Base-by-base conservation (phyloP, 2,329 filamentous ascomycete genomes). In the Paecilomyces niveus region DNA sequence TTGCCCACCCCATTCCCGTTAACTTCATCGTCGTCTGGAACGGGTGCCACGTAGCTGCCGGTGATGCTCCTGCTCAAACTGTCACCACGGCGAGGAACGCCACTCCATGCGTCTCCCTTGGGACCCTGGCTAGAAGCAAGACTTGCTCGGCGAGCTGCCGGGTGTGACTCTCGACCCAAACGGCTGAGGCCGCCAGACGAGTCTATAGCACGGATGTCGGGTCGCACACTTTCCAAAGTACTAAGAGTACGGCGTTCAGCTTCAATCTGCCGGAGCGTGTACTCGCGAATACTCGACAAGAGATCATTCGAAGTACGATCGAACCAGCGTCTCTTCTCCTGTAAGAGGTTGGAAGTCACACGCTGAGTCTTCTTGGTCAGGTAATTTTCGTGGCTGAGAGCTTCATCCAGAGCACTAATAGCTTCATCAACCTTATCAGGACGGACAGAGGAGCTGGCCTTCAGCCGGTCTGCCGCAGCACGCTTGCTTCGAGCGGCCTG, bases 91-190 rank as follows among this genome's bases (percentile, higher is more conserved):
- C 94, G 84, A 35, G 92, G 90, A 29, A 97, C 92, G 59, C 94
- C 94, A 68, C 91, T 96, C 94, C 94, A 99, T 15, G 94, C 89
- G 74, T 99, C 94, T n/a, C 94, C 94, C 78, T 96, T 96, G 54
- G 94, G 93, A 0, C 94, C 94, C 76, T 99, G 94, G 68, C 89
- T 94, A 53, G 90, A 89, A 15, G 90, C 89, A 64, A 97, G 76
- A 73, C 86, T 93, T 26, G 87, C 77, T 61, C 93, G 86, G 57
- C 94, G 85, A 31, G 78, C 76, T 4, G 86, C 78, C 2, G 94
- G 93, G 72, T 96, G 91, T 15, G 89, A 80, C 76, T 99, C 94
- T 59, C 94, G 86, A 50, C 94, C 94, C 33, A 99, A 82, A 50
- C 94, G 85, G 68, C 89, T 94, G 53, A 99, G 84, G 10, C 94